Evolutionary conservation across 305 asterid species (phyloP).

Genomic region (Striga hermonthica): DNA sequence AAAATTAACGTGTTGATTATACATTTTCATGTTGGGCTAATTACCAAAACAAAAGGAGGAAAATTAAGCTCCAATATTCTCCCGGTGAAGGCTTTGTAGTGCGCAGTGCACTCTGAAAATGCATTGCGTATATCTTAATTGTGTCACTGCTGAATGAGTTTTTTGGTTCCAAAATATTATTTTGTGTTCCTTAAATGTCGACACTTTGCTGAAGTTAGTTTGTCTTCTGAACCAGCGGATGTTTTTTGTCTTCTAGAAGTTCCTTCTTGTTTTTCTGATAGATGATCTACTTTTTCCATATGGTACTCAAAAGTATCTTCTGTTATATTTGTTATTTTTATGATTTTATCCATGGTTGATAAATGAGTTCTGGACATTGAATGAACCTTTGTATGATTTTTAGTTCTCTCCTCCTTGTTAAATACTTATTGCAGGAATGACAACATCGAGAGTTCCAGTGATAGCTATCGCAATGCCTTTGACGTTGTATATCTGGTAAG

Average conservation of each 20-base stretch:
- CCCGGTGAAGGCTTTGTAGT: not conserved
- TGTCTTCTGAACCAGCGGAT: constrained; percentile 1
- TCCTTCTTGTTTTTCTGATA: not conserved
- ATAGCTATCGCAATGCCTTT: constrained; percentile 62
- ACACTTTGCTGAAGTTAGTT: not conserved
- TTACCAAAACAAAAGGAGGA: constrained; percentile 4
- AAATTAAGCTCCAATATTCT: not conserved
- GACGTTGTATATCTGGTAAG: constrained; percentile 82
- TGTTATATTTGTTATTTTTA: not conserved
- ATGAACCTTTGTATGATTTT: not conserved
- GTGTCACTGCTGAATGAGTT: not conserved
- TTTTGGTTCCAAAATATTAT: not conserved
- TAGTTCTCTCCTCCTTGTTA: constrained; percentile 26
- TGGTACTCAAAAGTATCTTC: not conserved
- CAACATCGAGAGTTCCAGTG: constrained; percentile 69
- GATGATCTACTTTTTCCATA: not conserved
- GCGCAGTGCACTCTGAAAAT: constrained; percentile 3
- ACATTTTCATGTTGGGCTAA: not conserved
- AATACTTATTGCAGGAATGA: constrained; percentile 58
- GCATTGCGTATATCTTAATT: constrained; percentile 2
- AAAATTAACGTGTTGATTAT: not conserved
- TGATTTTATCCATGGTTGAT: constrained; percentile 2
- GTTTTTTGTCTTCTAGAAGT: not conserved
- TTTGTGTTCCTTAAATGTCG: not conserved
- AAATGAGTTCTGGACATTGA: not conserved